Base-by-base conservation (phyloP, 75 land plant species). In the Ceratopteris richardii region DNA sequence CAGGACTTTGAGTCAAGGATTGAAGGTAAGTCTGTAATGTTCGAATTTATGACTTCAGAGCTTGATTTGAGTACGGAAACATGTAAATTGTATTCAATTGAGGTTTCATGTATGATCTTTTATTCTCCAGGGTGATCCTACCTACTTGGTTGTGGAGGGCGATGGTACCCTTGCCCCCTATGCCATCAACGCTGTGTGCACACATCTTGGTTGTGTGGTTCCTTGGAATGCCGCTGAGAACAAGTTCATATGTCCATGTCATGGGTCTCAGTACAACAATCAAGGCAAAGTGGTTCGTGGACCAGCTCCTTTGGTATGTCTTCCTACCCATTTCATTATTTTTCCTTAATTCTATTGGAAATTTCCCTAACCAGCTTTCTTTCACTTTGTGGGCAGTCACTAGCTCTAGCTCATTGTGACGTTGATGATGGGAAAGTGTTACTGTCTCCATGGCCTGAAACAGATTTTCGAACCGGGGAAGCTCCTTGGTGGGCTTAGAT, bases 211-310 rank as follows among this genome's bases (percentile, higher is more conserved):
- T 0, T 90, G 99, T 71, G 99, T 95, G 9, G 97, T 95, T 21
- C 99, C 99, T 16, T 90, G 78, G 79, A 95, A 95, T 72, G 16
- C 36, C 12, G 91, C 90, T 14, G 96, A 90, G 79, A 95, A 90
- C 79, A 95, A 80, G 74, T 95, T 90, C 71, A 83, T 86, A 56
- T 94, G 99, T 69, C 98, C 96, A 0, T 94, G 98, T 83, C 98
- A 95, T 64, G 99, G 99, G 31, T 90, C 96, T 10, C 99, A 95
- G 61, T 95, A 95, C 78, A 84, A 84, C 68, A 73, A 69, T 61
- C 91, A 90, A 69, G 99, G 99, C 19, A 72, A 29, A 36, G 99
- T 95, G 60, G 99, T 95, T 10, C 65, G 99, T 39, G 99, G 99
- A 30, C 99, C 97, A 33, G 99, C 99, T 19, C 95, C 97, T 37